Evolutionary conservation across 768 basidiomycete genomes (phyloP).

Genomic region (Leccinum rimulosum): DNA sequence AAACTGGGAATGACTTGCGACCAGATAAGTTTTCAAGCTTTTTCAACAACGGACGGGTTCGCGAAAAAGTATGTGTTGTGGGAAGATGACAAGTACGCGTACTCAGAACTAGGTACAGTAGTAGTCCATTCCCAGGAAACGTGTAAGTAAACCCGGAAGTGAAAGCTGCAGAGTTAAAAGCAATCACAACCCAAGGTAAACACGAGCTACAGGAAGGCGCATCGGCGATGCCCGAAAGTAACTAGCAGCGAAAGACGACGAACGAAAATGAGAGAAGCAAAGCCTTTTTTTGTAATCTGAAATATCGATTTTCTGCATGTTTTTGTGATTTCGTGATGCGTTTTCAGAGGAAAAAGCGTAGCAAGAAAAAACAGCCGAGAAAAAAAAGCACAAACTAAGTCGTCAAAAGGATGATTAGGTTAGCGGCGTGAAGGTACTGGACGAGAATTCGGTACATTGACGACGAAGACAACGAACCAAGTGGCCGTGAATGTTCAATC

Average conservation of each 20-base stretch:
- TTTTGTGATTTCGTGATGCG: slow-evolving; percentile 36
- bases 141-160: slow-evolving; percentile 45
- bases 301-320: slow-evolving; percentile 32
- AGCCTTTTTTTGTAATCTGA: slow-evolving; percentile 48
- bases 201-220: slow-evolving; percentile 2
- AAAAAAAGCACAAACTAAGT: slow-evolving; percentile 34
- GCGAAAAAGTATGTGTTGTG: slow-evolving; percentile 1
- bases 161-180: slow-evolving; percentile 22
- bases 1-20: background rate
- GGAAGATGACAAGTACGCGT: slow-evolving; percentile 9
- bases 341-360: slow-evolving; percentile 33
- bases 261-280: slow-evolving; percentile 34
- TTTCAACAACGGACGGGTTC: background rate
- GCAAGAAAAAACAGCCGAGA: slow-evolving; percentile 38
- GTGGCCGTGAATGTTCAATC: slow-evolving; percentile 33
- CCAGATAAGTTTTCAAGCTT: too few species aligned
- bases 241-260: slow-evolving; percentile 14
- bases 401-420: slow-evolving; percentile 38
- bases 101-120: slow-evolving; percentile 22
- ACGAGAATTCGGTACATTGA: slow-evolving; percentile 33
- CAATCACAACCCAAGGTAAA: slow-evolving; percentile 17
- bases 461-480: slow-evolving; percentile 27
- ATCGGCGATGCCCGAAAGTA: slow-evolving; percentile 11
- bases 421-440: slow-evolving; percentile 32
- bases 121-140: slow-evolving; percentile 10